phyloP scores from a whole-genome alignment of 192 early-diverging fungal genomes.

The Podila verticillata region DNA sequence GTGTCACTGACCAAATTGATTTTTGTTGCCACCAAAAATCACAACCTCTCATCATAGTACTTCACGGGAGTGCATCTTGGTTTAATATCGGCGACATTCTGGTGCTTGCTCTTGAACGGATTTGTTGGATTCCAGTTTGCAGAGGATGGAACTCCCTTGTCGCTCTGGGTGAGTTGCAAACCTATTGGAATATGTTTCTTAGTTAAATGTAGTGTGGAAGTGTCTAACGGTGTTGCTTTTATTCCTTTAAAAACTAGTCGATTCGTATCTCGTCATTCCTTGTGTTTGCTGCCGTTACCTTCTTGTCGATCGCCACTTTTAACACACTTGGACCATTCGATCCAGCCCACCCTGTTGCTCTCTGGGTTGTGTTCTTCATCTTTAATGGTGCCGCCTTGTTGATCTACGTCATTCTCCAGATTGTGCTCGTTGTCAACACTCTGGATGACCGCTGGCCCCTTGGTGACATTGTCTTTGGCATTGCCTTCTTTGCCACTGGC shows the following conservation, averaged over 20 bases:
- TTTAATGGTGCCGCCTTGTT: constrained; percentile 84
- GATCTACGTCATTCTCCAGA: constrained; percentile 90
- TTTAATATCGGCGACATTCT: constrained; percentile 86
- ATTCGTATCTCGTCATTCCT: constrained; percentile 86
- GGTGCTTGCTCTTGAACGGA: constrained; percentile 94
- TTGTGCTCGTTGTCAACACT: constrained; percentile 93
- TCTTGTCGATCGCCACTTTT: constrained; percentile 89
- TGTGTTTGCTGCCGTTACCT: constrained; percentile 81
- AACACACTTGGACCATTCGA: constrained; percentile 68
- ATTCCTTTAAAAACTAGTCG: constrained; percentile 52
- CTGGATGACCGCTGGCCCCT: constrained; percentile 97
- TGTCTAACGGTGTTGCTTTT: neutral
- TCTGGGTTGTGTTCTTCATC: constrained; percentile 91
- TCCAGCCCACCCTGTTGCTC: constrained; percentile 68
- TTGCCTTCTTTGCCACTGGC: constrained; percentile 88
- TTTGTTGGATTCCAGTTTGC: constrained; percentile 98
- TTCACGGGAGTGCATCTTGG: constrained; percentile 86
- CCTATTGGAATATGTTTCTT: neutral
- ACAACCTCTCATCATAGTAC: constrained; percentile 59
- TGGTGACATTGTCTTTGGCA: constrained; percentile 91
- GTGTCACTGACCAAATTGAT: neutral
- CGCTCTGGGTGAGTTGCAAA: constrained; percentile 77
- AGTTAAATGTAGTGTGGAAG: neutral
- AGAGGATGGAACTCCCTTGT: constrained; percentile 93
- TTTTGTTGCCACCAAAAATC: too few species aligned